Evolutionary conservation across 1,284 basidiomycete species (phyloP), one percentile per base, ranked within the genome.

Genomic region (Apiotrichum gracile): DNA sequence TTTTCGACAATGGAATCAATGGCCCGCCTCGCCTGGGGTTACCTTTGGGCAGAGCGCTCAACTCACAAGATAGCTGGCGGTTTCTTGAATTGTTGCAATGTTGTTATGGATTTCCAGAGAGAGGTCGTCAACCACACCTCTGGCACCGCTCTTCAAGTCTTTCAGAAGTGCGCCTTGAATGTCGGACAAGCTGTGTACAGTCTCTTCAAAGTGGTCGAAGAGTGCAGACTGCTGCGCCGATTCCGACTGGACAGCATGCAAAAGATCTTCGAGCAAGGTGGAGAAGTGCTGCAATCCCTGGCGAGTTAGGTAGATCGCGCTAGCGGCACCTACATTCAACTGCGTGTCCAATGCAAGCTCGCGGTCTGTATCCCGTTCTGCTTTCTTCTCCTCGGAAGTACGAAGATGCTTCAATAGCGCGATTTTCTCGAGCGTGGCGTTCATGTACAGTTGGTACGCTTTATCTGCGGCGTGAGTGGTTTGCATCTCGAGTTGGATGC

Each of bases 361-460:
- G 4, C 41, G 26, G 5, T 14, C 19, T 17, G 21, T 33, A 3
- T 45, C 43, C 4, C 16, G 43, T 2, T 26, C 16, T 1, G 22
- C 31, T n/a, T 27, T 41, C 35, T 50, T 47, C 19, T 51, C 49
- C 16, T 56, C 52, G 22, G 35, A 51, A 26, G 31, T 25, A 14
- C 57, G 58, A 17, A 72, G 47, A 12, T 61, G 35, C 8, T 43
- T 25, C 1, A 72, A 39, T 1, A 74, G 52, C 1, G 61, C 58
- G 4, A 68, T 51, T 55, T 71, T 68, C 45, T 70, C 64, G 21
- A 27, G 25, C 0, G 69, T 70, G 4, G 65, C 61, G 33, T 70
- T 67, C 16, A 38, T 29, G 46, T 69, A 70, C 12, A 62, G 61
- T 16, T 61, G 38, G 3, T 58, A 49, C 8, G 67, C 65, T 4